phyloP scores from a whole-genome alignment of 495 filamentous ascomycete genomes.

The Lepidopterella palustris region DNA sequence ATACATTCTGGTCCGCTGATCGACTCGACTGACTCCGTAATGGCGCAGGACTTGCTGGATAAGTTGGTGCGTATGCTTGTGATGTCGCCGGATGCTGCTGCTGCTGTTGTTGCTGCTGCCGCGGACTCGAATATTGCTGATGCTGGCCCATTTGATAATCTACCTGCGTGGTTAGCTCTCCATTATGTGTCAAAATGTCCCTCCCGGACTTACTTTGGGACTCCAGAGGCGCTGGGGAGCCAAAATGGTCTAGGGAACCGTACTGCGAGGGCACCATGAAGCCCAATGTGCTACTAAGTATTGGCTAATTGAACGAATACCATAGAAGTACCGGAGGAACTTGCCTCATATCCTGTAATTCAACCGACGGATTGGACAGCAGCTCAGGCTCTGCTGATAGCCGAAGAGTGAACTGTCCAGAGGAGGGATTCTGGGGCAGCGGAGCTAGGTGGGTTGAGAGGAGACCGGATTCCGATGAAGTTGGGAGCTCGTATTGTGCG shows the following conservation, averaged over 20 bases:
- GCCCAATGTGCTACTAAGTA: constrained; percentile 21
- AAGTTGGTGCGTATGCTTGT: constrained; percentile 10
- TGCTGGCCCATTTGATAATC: constrained; percentile 16
- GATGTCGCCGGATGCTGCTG: constrained; percentile 17
- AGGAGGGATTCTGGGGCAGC: constrained; percentile 8
- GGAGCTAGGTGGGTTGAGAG: constrained; percentile 17
- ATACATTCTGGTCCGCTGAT: constrained; percentile 6
- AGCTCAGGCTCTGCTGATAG: constrained; percentile 18
- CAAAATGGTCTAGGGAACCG: constrained; percentile 21
- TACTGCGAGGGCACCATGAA: constrained; percentile 27
- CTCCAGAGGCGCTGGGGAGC: constrained; percentile 15
- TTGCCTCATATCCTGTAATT: constrained; percentile 30
- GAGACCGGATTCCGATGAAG: constrained; percentile 6
- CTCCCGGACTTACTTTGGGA: constrained; percentile 14
- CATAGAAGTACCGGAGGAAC: not conserved
- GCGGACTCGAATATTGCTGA: constrained; percentile 13
- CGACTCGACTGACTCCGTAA: constrained; percentile 16
- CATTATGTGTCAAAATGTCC: not conserved
- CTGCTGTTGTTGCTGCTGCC: constrained; percentile 6
- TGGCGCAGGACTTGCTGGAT: constrained; percentile 11
- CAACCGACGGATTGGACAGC: constrained; percentile 16
- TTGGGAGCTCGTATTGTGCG: not conserved
- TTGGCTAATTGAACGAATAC: not conserved
- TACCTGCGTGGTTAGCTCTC: constrained; percentile 3
- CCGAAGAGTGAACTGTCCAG: constrained; percentile 13